Percentiles rank a stretch among this genome's conserved stretches.
phyloP scores from a whole-genome alignment of 2,329 filamentous ascomycete genomes.

The Colletotrichum sp. region DNA sequence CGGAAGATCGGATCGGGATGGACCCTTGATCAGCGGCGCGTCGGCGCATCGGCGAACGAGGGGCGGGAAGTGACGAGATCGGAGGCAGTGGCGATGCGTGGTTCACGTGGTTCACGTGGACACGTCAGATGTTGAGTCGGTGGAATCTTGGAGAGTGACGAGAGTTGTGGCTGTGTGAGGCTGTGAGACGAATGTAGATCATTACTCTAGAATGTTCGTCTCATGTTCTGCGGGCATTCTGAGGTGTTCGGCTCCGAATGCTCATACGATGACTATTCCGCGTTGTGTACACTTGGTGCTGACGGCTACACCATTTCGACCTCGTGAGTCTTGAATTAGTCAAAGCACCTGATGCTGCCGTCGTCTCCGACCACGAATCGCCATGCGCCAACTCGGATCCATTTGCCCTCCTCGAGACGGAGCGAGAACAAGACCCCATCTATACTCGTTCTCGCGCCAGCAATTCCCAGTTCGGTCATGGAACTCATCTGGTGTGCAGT shows the following conservation, averaged over 20 bases:
- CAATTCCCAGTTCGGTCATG: background rate
- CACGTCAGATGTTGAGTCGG: background rate
- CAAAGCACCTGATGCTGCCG: background rate
- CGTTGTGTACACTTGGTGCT: background rate
- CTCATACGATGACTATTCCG: background rate
- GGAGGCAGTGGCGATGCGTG: background rate
- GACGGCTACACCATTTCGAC: background rate
- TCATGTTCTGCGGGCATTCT: background rate
- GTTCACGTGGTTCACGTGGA: background rate
- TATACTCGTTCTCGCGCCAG: background rate
- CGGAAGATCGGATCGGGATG: background rate
- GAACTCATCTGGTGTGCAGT: background rate
- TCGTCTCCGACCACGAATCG: background rate
- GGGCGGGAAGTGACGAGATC: background rate
- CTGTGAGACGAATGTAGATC: background rate
- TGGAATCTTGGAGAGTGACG: background rate
- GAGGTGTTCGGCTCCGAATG: fast-evolving
- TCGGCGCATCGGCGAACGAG: background rate
- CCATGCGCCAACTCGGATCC: background rate
- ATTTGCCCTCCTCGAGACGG: background rate
- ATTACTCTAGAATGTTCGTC: background rate
- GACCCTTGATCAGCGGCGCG: background rate
- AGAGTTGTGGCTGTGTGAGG: background rate
- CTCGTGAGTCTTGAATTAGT: background rate
- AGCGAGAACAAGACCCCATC: background rate